Base-by-base conservation (phyloP, 805 yeast genomes). In the Teunomyces cretensis region DNA sequence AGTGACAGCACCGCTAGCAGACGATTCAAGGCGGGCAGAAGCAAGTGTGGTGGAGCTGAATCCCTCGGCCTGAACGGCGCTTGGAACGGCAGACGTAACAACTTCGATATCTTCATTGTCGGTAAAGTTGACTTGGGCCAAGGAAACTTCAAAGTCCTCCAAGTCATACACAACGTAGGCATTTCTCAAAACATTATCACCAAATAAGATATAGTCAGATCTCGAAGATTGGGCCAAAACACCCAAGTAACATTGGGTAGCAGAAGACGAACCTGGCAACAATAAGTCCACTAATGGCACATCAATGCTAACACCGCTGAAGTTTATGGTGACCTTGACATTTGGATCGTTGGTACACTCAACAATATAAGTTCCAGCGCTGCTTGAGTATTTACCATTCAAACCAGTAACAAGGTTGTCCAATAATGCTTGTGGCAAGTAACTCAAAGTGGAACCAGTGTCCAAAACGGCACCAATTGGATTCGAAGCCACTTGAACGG, bases 121-220 rank as follows among this genome's bases (percentile, higher is more conserved):
- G 28, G 68, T 54, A 43, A 61, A 60, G 14, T 50, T 53, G 22
- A 49, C 64, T 41, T 58, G 68, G 6, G 70, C 62, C 13, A 85
- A 52, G 3, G 86, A 80, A 31, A 85, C 67, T 54, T 78, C 72
- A 39, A 63, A 64, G 55, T 76, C 76, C 27, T 81, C 87, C 42
- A 83, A 64, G 60, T 86, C 85, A 61, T 76, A 83, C 12, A 83
- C 88, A 22, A 81, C 72, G 60, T 83, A 85, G 2, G 84, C 83
- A 46, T 78, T 74, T 43, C 87, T 71, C 50, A 86, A 64, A 57
- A 86, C 78, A 38, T 78, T 75, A 57, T 84, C 90, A 9, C 94
- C 94, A 30, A 86, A 67, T 44, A 83, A 71, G 13, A 67, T 53
- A 44, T 54, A 54, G 41, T 36, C 43, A 14, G 22, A 14, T n/a